A percentile compares a stretch with the other conserved stretches of the same genome.
Conservation (phyloP, 2,329 filamentous ascomycete species). For the Volutella citrinella region DNA sequence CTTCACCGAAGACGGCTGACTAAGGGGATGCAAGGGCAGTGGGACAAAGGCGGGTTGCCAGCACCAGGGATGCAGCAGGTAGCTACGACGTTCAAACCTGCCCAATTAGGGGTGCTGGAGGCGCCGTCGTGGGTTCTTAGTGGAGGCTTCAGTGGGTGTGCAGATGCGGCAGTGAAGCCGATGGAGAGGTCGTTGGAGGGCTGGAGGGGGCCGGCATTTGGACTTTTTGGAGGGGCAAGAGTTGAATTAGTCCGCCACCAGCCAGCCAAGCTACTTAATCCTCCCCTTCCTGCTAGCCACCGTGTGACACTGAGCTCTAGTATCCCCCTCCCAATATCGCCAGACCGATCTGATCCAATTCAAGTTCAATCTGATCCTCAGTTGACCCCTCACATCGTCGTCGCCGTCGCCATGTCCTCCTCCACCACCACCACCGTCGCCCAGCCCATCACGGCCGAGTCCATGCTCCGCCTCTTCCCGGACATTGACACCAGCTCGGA, state of each 20-base stretch:
- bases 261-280: slow-evolving; percentile 2
- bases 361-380: too few relatives aligned
- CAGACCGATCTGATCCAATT: too few relatives aligned
- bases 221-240: slow-evolving; percentile 24
- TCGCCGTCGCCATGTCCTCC: slow-evolving; percentile 26
- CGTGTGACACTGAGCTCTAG: too few relatives aligned
- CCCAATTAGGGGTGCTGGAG: slow-evolving; percentile 14
- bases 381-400: too few relatives aligned
- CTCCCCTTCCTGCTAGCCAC: too few relatives aligned
- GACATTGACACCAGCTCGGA: slow-evolving; percentile 71
- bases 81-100: too few relatives aligned
- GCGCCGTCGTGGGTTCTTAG: slow-evolving; percentile 5
- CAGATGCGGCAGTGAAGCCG: slow-evolving; percentile 13
- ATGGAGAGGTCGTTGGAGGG: slow-evolving; percentile 3
- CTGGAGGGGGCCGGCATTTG: slow-evolving; percentile 19
- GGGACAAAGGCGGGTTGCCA: too few relatives aligned
- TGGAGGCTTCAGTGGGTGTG: slow-evolving; percentile 16
- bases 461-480: slow-evolving; percentile 83
- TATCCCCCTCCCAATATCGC: too few relatives aligned
- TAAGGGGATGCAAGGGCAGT: too few relatives aligned
- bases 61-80: too few relatives aligned
- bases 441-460: slow-evolving; percentile 75
- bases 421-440: slow-evolving; percentile 43
- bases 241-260: slow-evolving; percentile 8
- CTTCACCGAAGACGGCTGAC: slow-evolving; percentile 25